phyloP scores from a whole-genome alignment of 176 grass and related monocot genomes.

The Hordeum marinum region DNA sequence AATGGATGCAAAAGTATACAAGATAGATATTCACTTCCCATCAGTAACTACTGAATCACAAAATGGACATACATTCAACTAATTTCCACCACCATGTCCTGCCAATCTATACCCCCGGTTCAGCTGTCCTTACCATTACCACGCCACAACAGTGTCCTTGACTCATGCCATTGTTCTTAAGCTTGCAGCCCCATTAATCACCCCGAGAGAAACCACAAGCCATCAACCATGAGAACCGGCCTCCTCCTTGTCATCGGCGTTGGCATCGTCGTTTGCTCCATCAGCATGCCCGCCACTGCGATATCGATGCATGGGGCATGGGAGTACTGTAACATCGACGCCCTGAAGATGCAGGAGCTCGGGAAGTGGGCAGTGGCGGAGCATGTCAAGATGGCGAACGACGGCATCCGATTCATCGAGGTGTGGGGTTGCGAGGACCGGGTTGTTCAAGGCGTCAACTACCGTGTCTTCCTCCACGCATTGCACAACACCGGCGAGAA shows the following conservation, averaged over 20 bases:
- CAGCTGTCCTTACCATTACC: not conserved
- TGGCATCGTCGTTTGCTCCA: not conserved
- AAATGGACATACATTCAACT: not conserved
- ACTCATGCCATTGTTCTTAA: not conserved
- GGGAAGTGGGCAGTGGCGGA: conserved; percentile 32
- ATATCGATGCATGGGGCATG: not conserved
- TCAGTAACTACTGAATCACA: not conserved
- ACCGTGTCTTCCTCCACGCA: conserved; percentile 22
- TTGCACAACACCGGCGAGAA: not conserved
- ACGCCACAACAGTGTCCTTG: not conserved
- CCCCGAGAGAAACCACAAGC: not conserved
- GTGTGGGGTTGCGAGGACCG: not conserved
- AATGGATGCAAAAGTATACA: not conserved
- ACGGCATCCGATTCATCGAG: conserved; percentile 7
- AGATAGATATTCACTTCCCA: not conserved
- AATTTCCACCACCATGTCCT: not conserved
- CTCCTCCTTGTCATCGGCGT: not conserved
- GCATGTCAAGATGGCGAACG: conserved; percentile 13
- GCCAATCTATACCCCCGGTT: not conserved
- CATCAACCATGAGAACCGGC: not conserved
- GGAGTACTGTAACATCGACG: not conserved
- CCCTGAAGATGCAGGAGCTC: conserved; percentile 1
- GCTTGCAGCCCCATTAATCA: not conserved
- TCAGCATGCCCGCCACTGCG: not conserved
- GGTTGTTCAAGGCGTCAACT: conserved; percentile 31